Evolutionary conservation across 2,329 filamentous ascomycete genomes (phyloP).

Genomic region (Xylaria sp.): DNA sequence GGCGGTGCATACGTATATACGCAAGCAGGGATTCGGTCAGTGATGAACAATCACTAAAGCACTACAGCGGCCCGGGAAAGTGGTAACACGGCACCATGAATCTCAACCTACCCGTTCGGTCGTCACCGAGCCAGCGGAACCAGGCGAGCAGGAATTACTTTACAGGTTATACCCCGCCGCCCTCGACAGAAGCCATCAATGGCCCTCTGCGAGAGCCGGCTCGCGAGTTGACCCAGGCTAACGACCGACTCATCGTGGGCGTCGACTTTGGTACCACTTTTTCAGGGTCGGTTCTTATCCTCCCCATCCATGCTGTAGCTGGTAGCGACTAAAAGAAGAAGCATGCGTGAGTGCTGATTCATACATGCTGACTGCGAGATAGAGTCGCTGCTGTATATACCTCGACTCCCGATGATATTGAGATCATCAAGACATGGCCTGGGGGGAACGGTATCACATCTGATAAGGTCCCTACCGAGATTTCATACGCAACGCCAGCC

Average conservation of each 20-base stretch:
- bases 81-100: slow-evolving; percentile 47
- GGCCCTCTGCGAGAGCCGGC: slow-evolving; percentile 63
- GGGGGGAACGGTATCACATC: slow-evolving; percentile 86
- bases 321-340: background rate
- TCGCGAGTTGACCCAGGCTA: slow-evolving; percentile 56
- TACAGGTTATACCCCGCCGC: slow-evolving; percentile 59
- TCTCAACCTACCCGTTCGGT: slow-evolving; percentile 58
- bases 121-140: slow-evolving; percentile 55
- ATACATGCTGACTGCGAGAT: slow-evolving; percentile 25
- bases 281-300: slow-evolving; percentile 66
- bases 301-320: background rate
- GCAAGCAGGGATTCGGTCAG: slow-evolving; percentile 6
- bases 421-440: slow-evolving; percentile 86
- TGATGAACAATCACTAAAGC: slow-evolving; percentile 22
- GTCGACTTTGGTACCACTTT: slow-evolving; percentile 88
- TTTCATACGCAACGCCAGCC: slow-evolving; percentile 63
- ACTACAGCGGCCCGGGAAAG: slow-evolving; percentile 15
- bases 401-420: slow-evolving; percentile 77
- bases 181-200: slow-evolving; percentile 67
- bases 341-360: background rate
- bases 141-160: slow-evolving; percentile 63
- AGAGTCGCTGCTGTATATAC: slow-evolving; percentile 76
- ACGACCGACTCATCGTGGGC: slow-evolving; percentile 74
- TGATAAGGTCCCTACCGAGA: slow-evolving; percentile 84
- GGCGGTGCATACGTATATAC: background rate